Conservation (phyloP, 257 asterid genomes). For the Plantago ovata region DNA sequence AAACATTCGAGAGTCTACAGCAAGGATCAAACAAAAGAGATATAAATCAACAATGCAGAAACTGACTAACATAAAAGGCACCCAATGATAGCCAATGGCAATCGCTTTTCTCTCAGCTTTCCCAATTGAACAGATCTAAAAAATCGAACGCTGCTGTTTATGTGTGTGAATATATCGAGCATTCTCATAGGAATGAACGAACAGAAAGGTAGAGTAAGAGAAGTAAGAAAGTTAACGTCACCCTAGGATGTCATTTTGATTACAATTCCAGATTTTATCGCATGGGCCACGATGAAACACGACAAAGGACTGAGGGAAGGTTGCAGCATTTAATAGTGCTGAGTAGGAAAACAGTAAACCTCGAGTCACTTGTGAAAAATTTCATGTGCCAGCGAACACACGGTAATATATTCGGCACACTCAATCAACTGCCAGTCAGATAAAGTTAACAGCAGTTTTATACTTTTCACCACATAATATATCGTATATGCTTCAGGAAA, state of each 20-base stretch:
- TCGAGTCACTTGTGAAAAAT: neutral
- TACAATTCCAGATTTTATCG: neutral
- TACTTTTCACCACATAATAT: no score
- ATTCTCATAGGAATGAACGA: neutral
- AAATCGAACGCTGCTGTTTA: neutral
- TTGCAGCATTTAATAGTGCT: slow-evolving; percentile 6
- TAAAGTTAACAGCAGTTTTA: no score
- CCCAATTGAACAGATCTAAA: neutral
- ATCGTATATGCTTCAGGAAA: no score
- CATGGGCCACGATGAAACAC: slow-evolving; percentile 1
- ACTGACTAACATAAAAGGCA: neutral
- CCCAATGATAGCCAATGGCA: neutral
- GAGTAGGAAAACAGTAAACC: neutral
- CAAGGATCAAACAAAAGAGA: neutral
- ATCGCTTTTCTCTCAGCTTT: neutral
- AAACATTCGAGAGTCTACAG: neutral
- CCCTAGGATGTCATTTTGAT: neutral
- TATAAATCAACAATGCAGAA: neutral
- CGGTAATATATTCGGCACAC: neutral
- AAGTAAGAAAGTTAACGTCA: neutral
- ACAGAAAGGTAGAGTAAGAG: neutral
- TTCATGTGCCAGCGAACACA: neutral
- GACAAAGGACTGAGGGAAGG: neutral
- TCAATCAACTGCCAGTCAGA: no score
- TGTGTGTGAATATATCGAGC: neutral